Evolutionary conservation across 768 basidiomycete species (phyloP).

Genomic region (Phaeolepiota aurea): DNA sequence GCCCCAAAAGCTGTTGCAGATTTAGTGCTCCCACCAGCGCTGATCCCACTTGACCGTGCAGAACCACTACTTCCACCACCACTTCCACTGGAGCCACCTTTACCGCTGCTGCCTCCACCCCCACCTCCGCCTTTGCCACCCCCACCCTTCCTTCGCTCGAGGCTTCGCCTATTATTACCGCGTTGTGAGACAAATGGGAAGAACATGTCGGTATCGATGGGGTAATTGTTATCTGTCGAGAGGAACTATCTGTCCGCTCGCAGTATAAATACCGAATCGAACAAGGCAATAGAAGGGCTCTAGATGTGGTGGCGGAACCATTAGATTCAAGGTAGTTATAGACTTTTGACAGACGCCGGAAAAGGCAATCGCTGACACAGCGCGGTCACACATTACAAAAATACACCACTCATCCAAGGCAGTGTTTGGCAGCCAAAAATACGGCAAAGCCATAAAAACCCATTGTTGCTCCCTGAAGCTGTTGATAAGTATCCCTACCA

Average conservation of each 20-base stretch:
- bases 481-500: too few species aligned
- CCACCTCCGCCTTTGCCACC: background rate
- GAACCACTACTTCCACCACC: background rate
- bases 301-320: too few species aligned
- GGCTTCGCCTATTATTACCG: background rate
- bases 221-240: background rate
- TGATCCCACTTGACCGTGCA: background rate
- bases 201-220: background rate
- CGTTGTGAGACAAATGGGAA: background rate
- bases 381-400: too few species aligned
- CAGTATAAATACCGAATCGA: too few species aligned
- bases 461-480: too few species aligned
- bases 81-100: background rate
- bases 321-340: too few species aligned
- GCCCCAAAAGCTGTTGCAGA: constrained; percentile 5
- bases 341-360: too few species aligned
- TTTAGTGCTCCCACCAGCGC: background rate
- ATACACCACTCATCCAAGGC: too few species aligned
- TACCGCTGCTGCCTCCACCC: background rate
- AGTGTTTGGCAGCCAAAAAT: too few species aligned
- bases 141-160: background rate
- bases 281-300: too few species aligned
- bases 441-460: too few species aligned
- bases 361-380: too few species aligned
- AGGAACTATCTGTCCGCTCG: constrained; percentile 3